Base-by-base conservation (phyloP, 805 yeast species). In the Yarrowia osloensis region DNA sequence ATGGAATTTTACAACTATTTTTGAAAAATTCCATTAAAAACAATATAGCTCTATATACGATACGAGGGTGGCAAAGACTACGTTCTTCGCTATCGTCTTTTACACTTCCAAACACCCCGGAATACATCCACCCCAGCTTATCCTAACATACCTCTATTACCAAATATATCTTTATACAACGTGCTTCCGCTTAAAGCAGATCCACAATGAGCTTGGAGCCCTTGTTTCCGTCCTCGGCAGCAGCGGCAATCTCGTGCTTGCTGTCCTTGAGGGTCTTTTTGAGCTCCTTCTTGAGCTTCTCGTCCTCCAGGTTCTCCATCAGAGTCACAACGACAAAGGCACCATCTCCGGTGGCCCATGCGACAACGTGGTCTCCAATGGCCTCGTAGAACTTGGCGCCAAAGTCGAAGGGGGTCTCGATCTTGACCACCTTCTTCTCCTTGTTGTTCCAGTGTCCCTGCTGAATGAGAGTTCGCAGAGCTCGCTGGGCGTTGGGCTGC, bases 361-460 rank as follows among this genome's bases (percentile, higher is more conserved):
- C 81, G 40, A 78, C 78, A 40, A 90, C 77, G 66, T 84, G 81
- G 35, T 81, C 81, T 69, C 82, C 81, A 19, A 88, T 83, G 39
- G 87, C 85, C 61, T 83, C 84, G 17, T 77, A 79, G 55, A 86
- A 75, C 40, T 75, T 62, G 44, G 79, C 82, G 57, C 68, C 68
- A 46, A 70, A 67, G 31, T 82, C 82, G 67, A 86, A 81, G 74
- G 79, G 81, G 62, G 72, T 78, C 13, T 79, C 81, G 50, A 82
- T 71, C 67, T 81, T 81, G 67, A 73, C 82, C 57, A 82, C 78
- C 73, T 77, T 82, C 77, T 82, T 86, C 71, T 81, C 85, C 77
- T 86, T 85, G 73, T 82, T 84, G 73, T 88, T 87, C 89, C 91
- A 91, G 74, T 87, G 90, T 73, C 93, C 93, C 69, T 93, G 94